Conservation (phyloP, 2,329 filamentous ascomycete genomes). For the Fusarium beomiforme region DNA sequence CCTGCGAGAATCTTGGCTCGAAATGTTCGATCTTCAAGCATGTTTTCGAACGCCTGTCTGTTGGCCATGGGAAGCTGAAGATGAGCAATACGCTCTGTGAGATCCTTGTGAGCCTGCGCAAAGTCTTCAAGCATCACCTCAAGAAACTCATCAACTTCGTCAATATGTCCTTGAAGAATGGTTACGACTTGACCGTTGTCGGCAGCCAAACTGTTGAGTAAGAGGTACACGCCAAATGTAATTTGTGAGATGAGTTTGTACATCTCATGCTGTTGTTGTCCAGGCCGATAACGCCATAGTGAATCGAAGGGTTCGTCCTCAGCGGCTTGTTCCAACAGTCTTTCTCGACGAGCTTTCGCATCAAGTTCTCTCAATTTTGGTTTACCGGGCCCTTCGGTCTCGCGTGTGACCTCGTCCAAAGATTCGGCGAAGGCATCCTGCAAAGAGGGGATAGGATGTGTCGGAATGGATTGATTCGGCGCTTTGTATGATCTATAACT, state of each 20-base stretch:
- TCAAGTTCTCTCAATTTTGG: conserved; percentile 64
- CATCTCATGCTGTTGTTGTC: conserved; percentile 85
- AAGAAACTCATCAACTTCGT: conserved; percentile 92
- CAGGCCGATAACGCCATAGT: conserved; percentile 78
- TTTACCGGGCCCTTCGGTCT: conserved; percentile 52
- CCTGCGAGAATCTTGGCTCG: conserved; percentile 83
- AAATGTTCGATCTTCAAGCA: conserved; percentile 87
- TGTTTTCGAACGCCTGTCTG: conserved; percentile 82
- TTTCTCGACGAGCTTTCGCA: conserved; percentile 70
- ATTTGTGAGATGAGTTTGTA: conserved; percentile 93
- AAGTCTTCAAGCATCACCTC: conserved; percentile 89
- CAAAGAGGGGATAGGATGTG: conserved; percentile 79
- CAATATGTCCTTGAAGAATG: conserved; percentile 91
- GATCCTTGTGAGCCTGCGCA: conserved; percentile 78
- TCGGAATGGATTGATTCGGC: conserved; percentile 43
- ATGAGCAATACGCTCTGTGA: conserved; percentile 81
- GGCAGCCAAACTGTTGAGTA: conserved; percentile 87
- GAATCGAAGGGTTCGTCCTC: conserved; percentile 77
- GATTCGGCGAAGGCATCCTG: conserved; percentile 87
- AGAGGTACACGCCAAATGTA: conserved; percentile 89
- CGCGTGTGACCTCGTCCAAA: conserved; percentile 74
- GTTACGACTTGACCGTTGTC: conserved; percentile 87
- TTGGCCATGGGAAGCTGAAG: conserved; percentile 87
- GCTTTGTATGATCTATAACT: conserved; percentile 37
- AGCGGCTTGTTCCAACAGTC: conserved; percentile 73